Evolutionary conservation across 305 asterid genomes (phyloP).

Genomic region (Fraxinus xanthoxyloides): DNA sequence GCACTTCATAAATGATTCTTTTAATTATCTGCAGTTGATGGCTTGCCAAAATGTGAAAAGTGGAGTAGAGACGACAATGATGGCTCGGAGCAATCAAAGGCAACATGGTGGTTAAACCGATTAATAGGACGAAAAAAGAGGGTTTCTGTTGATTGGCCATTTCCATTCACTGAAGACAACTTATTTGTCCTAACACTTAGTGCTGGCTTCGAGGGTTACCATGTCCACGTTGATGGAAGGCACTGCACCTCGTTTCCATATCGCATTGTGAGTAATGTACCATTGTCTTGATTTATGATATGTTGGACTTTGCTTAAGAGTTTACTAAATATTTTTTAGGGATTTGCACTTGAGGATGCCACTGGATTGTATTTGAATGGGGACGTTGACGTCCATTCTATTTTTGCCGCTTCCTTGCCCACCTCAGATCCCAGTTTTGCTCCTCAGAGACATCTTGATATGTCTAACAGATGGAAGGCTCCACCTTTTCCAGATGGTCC

Average conservation of each 20-base stretch:
- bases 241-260: slow-evolving; percentile 38
- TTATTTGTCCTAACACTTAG: slow-evolving; percentile 32
- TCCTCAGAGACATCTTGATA: slow-evolving; percentile 33
- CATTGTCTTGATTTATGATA: neutral
- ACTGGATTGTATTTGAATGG: slow-evolving; percentile 34
- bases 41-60: slow-evolving; percentile 37
- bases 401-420: slow-evolving; percentile 38
- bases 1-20: neutral
- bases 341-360: slow-evolving; percentile 36
- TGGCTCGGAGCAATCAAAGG: slow-evolving; percentile 20
- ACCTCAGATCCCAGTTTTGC: slow-evolving; percentile 33
- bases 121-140: slow-evolving; percentile 35
- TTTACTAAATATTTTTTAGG: slow-evolving; percentile 14
- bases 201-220: slow-evolving; percentile 41
- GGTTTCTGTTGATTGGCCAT: slow-evolving; percentile 36
- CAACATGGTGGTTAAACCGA: slow-evolving; percentile 43
- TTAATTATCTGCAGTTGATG: slow-evolving; percentile 34
- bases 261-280: slow-evolving; percentile 25
- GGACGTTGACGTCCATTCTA: slow-evolving; percentile 26
- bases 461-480: slow-evolving; percentile 33
- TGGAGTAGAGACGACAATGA: slow-evolving; percentile 38
- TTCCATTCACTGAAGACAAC: slow-evolving; percentile 30
- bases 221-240: slow-evolving; percentile 36
- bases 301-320: neutral
- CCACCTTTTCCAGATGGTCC: slow-evolving; percentile 27